Evolutionary conservation across 2,329 filamentous ascomycete species (phyloP), one percentile per base, ranked within the genome.

Genomic region (Alternaria incomplexa): DNA sequence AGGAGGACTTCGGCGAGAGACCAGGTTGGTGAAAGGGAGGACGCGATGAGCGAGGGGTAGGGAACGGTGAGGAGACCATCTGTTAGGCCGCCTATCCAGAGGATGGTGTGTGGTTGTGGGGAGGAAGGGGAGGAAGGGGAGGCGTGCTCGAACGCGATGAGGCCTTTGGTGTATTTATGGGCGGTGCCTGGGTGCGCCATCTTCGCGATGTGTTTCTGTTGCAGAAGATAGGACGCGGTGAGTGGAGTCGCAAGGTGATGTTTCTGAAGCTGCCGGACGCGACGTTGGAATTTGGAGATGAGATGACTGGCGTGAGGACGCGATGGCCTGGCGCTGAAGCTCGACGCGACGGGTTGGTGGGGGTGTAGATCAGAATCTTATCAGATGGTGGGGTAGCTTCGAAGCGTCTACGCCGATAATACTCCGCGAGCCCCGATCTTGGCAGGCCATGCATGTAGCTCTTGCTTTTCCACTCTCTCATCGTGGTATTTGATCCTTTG

Each of bases 1-100:
- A 87, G 80, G 9, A 85, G 77, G 9, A 85, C 77, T 59, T 84
- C 82, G 64, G 85, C 83, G 23, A 90, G 74, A 11, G 80, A 80
- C 87, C 87, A 90, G 56, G 78, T 75, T 3, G 82, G 79, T 0
- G 82, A 77, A 1, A 89, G 81, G 3, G 81, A 72, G 20, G 79
- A 63, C 7, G 86, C 84, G 54, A 90, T 80, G 6, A 79, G 70
- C 47, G 81, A 74, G 3, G 87, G 82, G 74, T 91, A 92, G 1
- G 84, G 81, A 9, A 91, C 85, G 0, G 88, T 89, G 65, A 91
- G 87, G 62, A 90, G 87, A 2, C 90, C 90, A 77, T 93, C 91
- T 40, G 85, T 85, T 15, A 93, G 85, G 36, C 91, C 91, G 64
- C 89, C 90, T 65, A 93, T 85, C 80, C 91, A 91, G 63, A 93